Conservation (phyloP, 805 yeast genomes). For the Yarrowia yakushimensis region DNA sequence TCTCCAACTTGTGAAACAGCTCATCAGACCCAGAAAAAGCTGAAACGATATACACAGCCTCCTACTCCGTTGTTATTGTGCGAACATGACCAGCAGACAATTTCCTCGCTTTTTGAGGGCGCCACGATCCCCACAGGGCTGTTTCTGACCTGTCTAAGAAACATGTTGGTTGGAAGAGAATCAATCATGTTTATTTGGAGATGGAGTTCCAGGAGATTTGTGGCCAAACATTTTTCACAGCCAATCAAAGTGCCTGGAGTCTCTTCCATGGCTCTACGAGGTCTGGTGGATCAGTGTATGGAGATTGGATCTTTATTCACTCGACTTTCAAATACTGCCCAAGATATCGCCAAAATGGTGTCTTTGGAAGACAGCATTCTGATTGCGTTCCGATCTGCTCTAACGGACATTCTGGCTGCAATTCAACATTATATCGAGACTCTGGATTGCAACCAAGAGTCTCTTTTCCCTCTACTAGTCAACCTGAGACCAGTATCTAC, state of each 20-base stretch:
- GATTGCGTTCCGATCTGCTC: neutral
- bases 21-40: neutral
- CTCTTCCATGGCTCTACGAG: neutral
- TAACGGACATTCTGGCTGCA: neutral
- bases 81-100: neutral
- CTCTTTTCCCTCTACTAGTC: neutral
- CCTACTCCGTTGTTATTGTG: neutral
- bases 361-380: neutral
- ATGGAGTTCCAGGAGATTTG: neutral
- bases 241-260: neutral
- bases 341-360: neutral
- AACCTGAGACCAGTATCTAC: neutral
- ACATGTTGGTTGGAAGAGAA: conserved; percentile 5
- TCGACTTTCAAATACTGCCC: neutral
- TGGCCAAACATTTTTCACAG: neutral
- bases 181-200: conserved; percentile 3
- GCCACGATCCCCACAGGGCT: neutral
- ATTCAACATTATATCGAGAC: neutral
- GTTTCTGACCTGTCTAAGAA: neutral
- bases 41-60: neutral
- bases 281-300: neutral
- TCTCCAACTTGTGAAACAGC: neutral
- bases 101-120: neutral
- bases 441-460: neutral
- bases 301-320: neutral